Evolutionary conservation across 768 basidiomycete genomes (phyloP), one percentile per base, ranked within the genome.

Genomic region (Tulasnella calospora): DNA sequence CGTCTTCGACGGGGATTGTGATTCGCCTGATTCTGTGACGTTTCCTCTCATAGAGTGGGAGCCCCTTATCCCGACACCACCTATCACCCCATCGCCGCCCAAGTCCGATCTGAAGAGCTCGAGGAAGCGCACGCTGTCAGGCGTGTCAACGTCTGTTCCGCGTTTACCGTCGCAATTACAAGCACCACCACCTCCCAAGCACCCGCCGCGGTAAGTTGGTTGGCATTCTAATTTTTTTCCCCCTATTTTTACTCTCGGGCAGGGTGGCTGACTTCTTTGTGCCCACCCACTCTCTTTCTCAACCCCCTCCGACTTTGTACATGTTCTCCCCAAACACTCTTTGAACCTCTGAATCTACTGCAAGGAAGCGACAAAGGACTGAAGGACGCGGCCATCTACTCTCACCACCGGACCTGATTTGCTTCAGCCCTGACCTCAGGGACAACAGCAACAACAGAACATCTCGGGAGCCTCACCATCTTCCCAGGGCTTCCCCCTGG

Each of bases 101-200:
- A n/a, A 12, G 15, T 15, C 41, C 8, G 51, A 75, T 15, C 44
- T 41, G 71, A 38, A 44, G 35, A 15, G 12, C 13, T 44, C 41
- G 74, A 5, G 51, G 38, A 40, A 73, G n/a, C 41, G 3, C 38
- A 40, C 27, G 55, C 41, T 30, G 27, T 3, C 27, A 15, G 30
- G 38, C 30, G 74, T 35, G 30, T 8, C 51, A 19, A 69, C 76
- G 17, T 57, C 76, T 3, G 76, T 77, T 57, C 76, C 76, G 3
- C 35, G 5, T 38, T 30, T 71, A 5, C 61, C 76, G 6, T 10
- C 38, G 38, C 38, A 40, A 40, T 10, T 40, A 4, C 38, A 10
- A 10, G 38, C 10, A 40, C 38, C 30, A 9, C 46, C 74, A 10
- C 74, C 74, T 44, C 74, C 74, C 9, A 33, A 12, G 12, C 35